Percentiles rank a stretch among this genome's conserved stretches.
Conservation (phyloP, 768 basidiomycete genomes). For the Trametes meyenii region DNA sequence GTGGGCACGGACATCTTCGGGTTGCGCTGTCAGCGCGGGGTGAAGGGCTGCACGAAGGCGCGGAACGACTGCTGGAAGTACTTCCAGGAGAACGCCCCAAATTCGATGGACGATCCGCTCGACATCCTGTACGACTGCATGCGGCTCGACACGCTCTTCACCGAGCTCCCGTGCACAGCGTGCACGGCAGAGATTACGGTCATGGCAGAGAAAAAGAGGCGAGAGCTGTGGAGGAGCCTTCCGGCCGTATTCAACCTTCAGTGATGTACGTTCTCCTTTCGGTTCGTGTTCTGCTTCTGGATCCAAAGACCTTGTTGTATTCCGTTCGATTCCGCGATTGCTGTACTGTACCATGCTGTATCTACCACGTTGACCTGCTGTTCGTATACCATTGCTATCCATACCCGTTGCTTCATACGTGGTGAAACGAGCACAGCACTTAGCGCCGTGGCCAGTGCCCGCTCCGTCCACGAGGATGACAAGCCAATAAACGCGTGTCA, state of each 20-base stretch:
- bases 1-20: constrained; percentile 35
- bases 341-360: not conserved
- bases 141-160: constrained; percentile 31
- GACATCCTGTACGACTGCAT: constrained; percentile 35
- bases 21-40: constrained; percentile 28
- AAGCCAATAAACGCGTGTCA: no score
- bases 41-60: constrained; percentile 32
- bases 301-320: not conserved
- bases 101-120: constrained; percentile 36
- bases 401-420: not conserved
- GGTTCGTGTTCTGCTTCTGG: not conserved
- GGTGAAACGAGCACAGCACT: no score
- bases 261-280: not conserved
- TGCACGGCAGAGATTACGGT: constrained; percentile 30
- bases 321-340: not conserved
- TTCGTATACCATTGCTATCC: not conserved
- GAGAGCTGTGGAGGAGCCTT: constrained; percentile 34
- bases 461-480: no score
- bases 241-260: constrained; percentile 34
- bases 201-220: constrained; percentile 32
- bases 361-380: not conserved
- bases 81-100: constrained; percentile 36
- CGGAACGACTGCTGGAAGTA: constrained; percentile 36
- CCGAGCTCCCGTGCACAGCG: constrained; percentile 32
- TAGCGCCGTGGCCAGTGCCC: no score